Evolutionary conservation across 1,139 yeast species (phyloP), one percentile per base, ranked within the genome.

Genomic region (Sugiyamaella castrensis): DNA sequence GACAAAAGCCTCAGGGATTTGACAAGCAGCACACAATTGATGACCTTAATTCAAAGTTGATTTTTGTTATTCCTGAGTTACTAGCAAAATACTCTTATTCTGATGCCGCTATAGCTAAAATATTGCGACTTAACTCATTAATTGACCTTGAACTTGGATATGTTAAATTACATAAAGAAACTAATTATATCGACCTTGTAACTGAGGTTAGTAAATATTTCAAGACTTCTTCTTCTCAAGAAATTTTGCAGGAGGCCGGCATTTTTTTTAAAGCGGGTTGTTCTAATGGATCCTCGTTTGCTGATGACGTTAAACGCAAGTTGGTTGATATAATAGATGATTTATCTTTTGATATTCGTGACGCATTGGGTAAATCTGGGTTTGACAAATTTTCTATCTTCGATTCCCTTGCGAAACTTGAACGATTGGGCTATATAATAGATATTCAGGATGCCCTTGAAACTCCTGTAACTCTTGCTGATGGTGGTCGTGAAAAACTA

Each of bases 81-180:
- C 27, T 65, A 33, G 61, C 61, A 27, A 57, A 60, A 35, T 63
- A 60, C 43, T 53, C 57, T 6, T 60, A 59, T 35, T 61, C 60
- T 15, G 62, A 67, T 1, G 57, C 50, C 8, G 54, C 66, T 1
- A 53, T 61, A 1, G 48, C 60, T 13, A 60, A 56, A 26, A 54
- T 64, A 7, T n/a, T 65, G 27, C 48, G 63, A 27, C 42, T 66
- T 11, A 60, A 57, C 16, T 57, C 58, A 15, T 44, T 65, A 27
- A 52, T 68, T 11, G 63, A 65, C 38, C 51, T 61, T 35, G 59
- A 55, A n/a, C 46, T 57, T 7, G 46, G 46, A 12, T 65, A 57
- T 42, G 57, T 58, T 8, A 53, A 55, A 9, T 51, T 62, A n/a
- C 61, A 62, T 19, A 56, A 59, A 40, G 65, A 63, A 47, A 39